These are phyloP conservation scores for Mycena belliarum DNA, from an alignment of 768 basidiomycete genomes.

Conservation along the genomic window DNA sequence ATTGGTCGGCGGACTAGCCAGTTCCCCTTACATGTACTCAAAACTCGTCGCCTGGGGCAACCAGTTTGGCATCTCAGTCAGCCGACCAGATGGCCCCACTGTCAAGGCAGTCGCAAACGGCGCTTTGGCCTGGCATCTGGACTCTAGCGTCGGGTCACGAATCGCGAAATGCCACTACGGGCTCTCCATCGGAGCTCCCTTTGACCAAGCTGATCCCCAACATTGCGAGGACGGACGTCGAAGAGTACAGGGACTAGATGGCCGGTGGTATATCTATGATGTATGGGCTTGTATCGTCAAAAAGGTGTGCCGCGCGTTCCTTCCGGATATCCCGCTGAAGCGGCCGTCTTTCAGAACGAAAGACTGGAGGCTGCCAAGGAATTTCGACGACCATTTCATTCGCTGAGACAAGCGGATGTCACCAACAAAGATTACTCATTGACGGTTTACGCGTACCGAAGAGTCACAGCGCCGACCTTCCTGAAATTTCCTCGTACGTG, in stretches of 20 bases:
- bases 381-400: neutral
- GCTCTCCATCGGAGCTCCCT: conserved; percentile 11
- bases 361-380: too few species aligned
- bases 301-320: conserved; percentile 21
- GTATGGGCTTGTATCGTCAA: conserved; percentile 27
- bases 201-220: conserved; percentile 10
- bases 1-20: conserved; percentile 32
- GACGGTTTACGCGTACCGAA: conserved; percentile 21
- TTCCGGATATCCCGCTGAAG: too few species aligned
- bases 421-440: neutral
- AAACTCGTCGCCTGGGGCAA: conserved; percentile 25
- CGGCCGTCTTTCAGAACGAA: too few species aligned
- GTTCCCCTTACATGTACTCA: conserved; percentile 28
- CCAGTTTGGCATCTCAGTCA: conserved; percentile 21
- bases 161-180: conserved; percentile 31
- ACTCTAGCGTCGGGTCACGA: conserved; percentile 25
- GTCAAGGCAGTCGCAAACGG: conserved; percentile 33
- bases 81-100: conserved; percentile 26
- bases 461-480: conserved; percentile 12
- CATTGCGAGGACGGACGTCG: neutral
- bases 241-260: conserved; percentile 7
- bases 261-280: conserved; percentile 4
- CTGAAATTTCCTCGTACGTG: conserved; percentile 2
- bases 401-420: neutral
- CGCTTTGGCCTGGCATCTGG: conserved; percentile 31